Evolutionary conservation across 179 eudicot genomes (phyloP).

Genomic region (Silene vulgaris): DNA sequence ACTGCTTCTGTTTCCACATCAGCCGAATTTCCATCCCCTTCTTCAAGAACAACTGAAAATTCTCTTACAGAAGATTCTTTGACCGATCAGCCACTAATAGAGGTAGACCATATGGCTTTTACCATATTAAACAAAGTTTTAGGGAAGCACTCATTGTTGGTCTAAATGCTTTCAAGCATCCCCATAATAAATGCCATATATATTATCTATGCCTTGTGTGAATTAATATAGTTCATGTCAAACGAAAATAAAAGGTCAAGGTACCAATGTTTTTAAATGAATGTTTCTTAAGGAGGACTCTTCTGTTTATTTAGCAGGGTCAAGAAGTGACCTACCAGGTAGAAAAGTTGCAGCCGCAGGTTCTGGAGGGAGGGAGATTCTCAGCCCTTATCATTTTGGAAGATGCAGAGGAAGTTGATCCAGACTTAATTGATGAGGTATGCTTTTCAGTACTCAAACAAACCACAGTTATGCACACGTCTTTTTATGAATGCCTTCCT

Average conservation of each 20-base stretch:
- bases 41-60: slow-evolving; percentile 12
- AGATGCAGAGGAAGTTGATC: slow-evolving; percentile 28
- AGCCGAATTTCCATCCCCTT: neutral
- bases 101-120: slow-evolving; percentile 21
- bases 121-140: neutral
- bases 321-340: slow-evolving; percentile 12
- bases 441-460: neutral
- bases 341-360: slow-evolving; percentile 20
- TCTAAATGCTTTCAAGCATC: neutral
- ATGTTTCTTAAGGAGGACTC: slow-evolving; percentile 4
- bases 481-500: neutral
- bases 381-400: slow-evolving; percentile 23
- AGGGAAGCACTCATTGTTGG: neutral
- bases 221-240: neutral
- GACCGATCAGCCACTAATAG: slow-evolving; percentile 14
- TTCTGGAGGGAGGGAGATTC: slow-evolving; percentile 23
- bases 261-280: neutral
- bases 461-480: neutral
- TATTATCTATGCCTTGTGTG: neutral
- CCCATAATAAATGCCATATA: neutral
- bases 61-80: slow-evolving; percentile 17
- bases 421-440: slow-evolving; percentile 28
- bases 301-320: slow-evolving; percentile 6
- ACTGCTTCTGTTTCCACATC: too few species aligned
- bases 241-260: neutral